phyloP scores from a whole-genome alignment of 257 asterid genomes.

The Rubia yunnanensis region DNA sequence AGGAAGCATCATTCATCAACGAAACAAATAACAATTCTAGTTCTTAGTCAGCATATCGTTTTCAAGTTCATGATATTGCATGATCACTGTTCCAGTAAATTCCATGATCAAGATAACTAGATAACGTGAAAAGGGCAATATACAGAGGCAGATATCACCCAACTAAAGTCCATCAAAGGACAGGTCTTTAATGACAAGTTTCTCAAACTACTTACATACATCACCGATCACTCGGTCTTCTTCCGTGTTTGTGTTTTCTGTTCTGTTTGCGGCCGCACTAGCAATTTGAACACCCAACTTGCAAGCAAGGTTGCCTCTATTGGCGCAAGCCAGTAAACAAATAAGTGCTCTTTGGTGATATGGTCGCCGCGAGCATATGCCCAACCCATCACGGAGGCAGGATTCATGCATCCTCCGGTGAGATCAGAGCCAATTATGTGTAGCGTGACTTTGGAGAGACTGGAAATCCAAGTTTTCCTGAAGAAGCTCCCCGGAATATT shows the following conservation, averaged over 20 bases:
- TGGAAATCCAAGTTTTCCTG: conserved; percentile 84
- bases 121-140: no score
- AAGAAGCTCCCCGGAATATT: conserved; percentile 38
- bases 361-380: conserved; percentile 80
- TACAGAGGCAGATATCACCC: no score
- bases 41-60: no score
- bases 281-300: conserved; percentile 47
- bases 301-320: conserved; percentile 72
- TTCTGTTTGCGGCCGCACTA: conserved; percentile 26
- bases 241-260: conserved; percentile 7
- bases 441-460: conserved; percentile 66
- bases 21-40: no score
- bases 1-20: no score
- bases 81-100: no score
- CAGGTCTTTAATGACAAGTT: no score
- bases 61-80: no score
- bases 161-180: no score
- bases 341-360: conserved; percentile 61
- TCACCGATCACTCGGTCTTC: conserved; percentile 30
- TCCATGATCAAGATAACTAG: no score
- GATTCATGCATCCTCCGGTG: conserved; percentile 97
- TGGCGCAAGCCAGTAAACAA: conserved; percentile 93
- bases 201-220: background rate
- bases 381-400: conserved; percentile 99
- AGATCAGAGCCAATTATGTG: conserved; percentile 84